phyloP scores from a whole-genome alignment of 768 basidiomycete species.

The Russula lepida region DNA sequence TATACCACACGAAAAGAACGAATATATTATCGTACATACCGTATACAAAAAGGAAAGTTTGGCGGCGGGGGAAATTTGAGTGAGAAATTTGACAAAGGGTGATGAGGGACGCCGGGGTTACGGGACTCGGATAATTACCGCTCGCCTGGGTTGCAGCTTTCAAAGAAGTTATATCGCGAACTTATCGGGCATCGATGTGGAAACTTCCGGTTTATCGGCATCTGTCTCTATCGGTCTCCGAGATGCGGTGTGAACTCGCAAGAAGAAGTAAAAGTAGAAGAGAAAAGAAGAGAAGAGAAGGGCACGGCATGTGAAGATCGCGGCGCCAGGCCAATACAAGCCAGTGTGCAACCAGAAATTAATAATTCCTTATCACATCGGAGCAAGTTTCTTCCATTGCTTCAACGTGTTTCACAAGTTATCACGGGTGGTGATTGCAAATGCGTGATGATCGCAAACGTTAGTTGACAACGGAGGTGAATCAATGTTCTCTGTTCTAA shows the following conservation, averaged over 20 bases:
- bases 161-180: too few species aligned
- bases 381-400: neutral
- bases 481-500: slow-evolving; percentile 4
- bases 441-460: neutral
- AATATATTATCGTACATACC: too few species aligned
- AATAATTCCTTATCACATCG: too few species aligned
- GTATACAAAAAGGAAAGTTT: too few species aligned
- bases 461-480: neutral
- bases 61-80: too few species aligned
- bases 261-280: neutral
- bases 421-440: too few species aligned
- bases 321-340: neutral
- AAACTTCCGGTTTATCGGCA: neutral
- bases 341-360: neutral
- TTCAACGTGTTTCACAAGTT: too few species aligned
- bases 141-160: too few species aligned
- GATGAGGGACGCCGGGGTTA: too few species aligned
- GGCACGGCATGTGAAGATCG: neutral
- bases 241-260: neutral
- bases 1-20: too few species aligned
- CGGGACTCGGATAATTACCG: too few species aligned
- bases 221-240: neutral
- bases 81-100: too few species aligned
- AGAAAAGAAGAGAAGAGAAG: neutral
- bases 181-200: neutral